Evolutionary conservation across 345 rosid species (phyloP), one percentile per base, ranked within the genome.

Genomic region (Gossypium turneri): DNA sequence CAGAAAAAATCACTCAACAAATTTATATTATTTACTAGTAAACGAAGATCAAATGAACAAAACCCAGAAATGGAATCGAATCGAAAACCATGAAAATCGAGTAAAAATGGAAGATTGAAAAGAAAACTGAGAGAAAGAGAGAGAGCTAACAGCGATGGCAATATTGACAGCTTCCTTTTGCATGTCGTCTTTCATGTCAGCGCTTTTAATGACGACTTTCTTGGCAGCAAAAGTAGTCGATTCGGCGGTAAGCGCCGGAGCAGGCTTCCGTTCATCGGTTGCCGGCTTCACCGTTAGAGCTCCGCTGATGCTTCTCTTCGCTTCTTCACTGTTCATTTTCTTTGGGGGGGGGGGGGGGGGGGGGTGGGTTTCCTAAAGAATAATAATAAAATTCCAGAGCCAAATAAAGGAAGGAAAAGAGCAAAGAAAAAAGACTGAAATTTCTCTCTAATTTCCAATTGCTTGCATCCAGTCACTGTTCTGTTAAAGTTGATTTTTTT

Each of bases 171-270:
- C 99, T 44, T 95, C 98, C 55, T 87, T 90, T 84, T 95, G 98
- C 96, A 93, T 81, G 76, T 90, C 93, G 0, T 93, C 98, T 82
- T 91, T 95, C 99, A 95, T 95, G 85, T 95, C 99, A 73, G 98
- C 94, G 84, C 92, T 95, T 85, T 91, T 93, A 76, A 95, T 82
- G 78, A 83, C 73, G 81, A 89, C 79, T 84, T 84, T 85, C 79
- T 86, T 92, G 38, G 83, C 83, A 27, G 77, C 60, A 11, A 90
- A 80, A 66, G 84, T 74, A 43, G 80, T 72, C 13, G 79, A 41
- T 16, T 70, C 72, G 2, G 85, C 78, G 53, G 80, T 41, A 24
- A 71, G 41, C 12, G 83, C 82, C 67, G 82, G 74, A 29, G 81
- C 77, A 50, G 85, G 76, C 82, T 83, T 88, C 79, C 88, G 84